Conservation (phyloP, 176 grass and related monocot genomes). For the Ensete ventricosum region DNA sequence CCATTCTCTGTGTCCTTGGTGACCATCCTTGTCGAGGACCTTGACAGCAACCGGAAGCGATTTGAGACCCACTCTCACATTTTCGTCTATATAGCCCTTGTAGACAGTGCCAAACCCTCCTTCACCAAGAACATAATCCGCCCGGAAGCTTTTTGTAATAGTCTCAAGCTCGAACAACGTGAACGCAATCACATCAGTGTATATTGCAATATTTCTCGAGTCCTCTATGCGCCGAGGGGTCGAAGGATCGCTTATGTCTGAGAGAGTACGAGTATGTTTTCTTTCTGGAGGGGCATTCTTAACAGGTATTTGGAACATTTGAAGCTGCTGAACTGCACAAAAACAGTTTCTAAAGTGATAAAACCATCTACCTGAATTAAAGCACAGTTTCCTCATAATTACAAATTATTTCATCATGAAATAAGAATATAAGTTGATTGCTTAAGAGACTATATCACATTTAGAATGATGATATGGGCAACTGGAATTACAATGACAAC, state of each 20-base stretch:
- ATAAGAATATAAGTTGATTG: not conserved
- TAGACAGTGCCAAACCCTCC: constrained; percentile 97
- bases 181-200: constrained; percentile 89
- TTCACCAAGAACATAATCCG: constrained; percentile 90
- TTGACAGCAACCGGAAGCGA: constrained; percentile 93
- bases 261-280: constrained; percentile 57
- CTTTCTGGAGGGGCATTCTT: constrained; percentile 48
- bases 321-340: constrained; percentile 80
- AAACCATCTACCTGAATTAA: not conserved
- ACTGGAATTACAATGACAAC: not conserved
- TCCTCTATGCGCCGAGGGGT: constrained; percentile 79
- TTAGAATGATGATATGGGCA: not conserved
- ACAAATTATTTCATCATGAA: not conserved
- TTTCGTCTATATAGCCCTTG: constrained; percentile 99
- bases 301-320: constrained; percentile 64
- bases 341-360: constrained; percentile 8
- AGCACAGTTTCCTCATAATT: not conserved
- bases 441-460: not conserved
- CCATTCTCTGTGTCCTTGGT: constrained; percentile 98
- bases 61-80: constrained; percentile 92
- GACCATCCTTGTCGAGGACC: constrained; percentile 95
- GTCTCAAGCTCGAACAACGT: constrained; percentile 95
- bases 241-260: constrained; percentile 65
- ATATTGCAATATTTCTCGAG: constrained; percentile 84
- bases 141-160: constrained; percentile 93